These are phyloP conservation scores for Apophysomyces trapeziformis DNA, from an alignment of 371 early-diverging fungal genomes.

Conservation along the genomic window DNA sequence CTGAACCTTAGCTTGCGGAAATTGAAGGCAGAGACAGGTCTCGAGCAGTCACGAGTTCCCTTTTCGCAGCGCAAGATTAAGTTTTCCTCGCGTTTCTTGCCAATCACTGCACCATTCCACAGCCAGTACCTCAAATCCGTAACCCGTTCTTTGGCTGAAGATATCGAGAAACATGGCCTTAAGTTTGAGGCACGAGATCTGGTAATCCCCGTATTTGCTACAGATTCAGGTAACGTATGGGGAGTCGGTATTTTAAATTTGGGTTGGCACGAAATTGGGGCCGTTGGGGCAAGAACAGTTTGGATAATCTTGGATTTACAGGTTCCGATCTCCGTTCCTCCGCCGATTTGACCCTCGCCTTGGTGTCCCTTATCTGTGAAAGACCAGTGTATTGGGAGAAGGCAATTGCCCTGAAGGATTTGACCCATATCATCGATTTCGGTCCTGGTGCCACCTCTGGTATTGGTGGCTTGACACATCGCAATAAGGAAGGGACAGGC, in stretches of 20 bases:
- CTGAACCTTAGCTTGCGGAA: slow-evolving; percentile 87
- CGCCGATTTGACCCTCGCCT: slow-evolving; percentile 62
- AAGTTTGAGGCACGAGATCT: slow-evolving; percentile 62
- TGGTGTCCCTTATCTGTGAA: slow-evolving; percentile 83
- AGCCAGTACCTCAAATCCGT: slow-evolving; percentile 72
- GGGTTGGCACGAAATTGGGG: slow-evolving; percentile 29
- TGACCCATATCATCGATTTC: slow-evolving; percentile 93
- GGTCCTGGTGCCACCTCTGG: slow-evolving; percentile 94
- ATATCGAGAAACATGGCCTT: slow-evolving; percentile 65
- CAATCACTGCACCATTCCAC: slow-evolving; percentile 94
- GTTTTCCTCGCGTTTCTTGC: slow-evolving; percentile 86
- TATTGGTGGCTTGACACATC: slow-evolving; percentile 84
- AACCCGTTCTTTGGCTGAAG: slow-evolving; percentile 62
- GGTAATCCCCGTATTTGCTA: slow-evolving; percentile 77
- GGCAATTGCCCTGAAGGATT: slow-evolving; percentile 70
- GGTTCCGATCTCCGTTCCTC: slow-evolving; percentile 71
- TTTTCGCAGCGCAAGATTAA: slow-evolving; percentile 86
- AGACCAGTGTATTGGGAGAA: slow-evolving; percentile 89
- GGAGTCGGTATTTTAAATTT: slow-evolving; percentile 16
- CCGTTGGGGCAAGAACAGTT: slow-evolving; percentile 38
- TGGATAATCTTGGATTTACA: slow-evolving; percentile 18
- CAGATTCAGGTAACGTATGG: slow-evolving; percentile 67
- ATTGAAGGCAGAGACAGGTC: slow-evolving; percentile 79
- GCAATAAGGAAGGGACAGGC: slow-evolving; percentile 96
- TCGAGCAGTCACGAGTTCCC: slow-evolving; percentile 88